Percentiles rank a stretch among this genome's conserved stretches.
These are phyloP conservation scores for Phytophthora pseudosyringae DNA, from an alignment of 352 stramenopile genomes.

Conservation along the genomic window DNA sequence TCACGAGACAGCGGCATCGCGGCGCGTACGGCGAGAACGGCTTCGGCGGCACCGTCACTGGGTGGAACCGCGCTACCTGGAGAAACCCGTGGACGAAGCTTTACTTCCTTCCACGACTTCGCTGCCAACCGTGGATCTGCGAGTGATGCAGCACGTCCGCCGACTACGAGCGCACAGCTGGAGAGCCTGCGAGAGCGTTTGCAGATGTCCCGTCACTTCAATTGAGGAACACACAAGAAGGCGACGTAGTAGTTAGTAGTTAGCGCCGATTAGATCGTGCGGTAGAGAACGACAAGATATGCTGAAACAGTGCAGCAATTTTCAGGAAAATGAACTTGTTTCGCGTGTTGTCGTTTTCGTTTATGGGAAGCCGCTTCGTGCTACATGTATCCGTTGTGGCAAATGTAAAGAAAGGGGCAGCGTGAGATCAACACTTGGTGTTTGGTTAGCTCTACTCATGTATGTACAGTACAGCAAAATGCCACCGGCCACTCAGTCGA, in stretches of 20 bases:
- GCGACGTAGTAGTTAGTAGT: slow-evolving; percentile 5
- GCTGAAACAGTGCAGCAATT: background rate
- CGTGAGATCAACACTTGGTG: slow-evolving; percentile 41
- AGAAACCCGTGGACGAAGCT: slow-evolving; percentile 47
- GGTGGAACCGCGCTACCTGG: slow-evolving; percentile 14
- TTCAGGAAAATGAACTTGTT: too few relatives aligned
- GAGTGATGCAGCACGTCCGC: slow-evolving; percentile 22
- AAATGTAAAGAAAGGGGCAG: too few relatives aligned
- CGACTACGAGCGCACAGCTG: slow-evolving; percentile 33
- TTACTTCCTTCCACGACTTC: slow-evolving; percentile 57
- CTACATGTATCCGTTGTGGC: too few relatives aligned
- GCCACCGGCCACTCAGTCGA: slow-evolving; percentile 68
- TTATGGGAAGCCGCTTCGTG: too few relatives aligned
- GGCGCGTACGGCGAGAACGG: slow-evolving; percentile 26
- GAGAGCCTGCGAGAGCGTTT: slow-evolving; percentile 39
- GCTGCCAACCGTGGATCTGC: slow-evolving; percentile 34
- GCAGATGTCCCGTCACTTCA: slow-evolving; percentile 45
- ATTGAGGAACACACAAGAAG: slow-evolving; percentile 6
- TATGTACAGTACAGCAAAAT: slow-evolving; percentile 81
- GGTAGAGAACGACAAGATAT: background rate
- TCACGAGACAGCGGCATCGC: slow-evolving; percentile 12
- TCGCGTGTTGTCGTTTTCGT: too few relatives aligned
- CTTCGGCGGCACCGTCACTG: slow-evolving; percentile 24
- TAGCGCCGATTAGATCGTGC: slow-evolving; percentile 11
- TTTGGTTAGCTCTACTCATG: slow-evolving; percentile 65